Evolutionary conservation across 2,329 filamentous ascomycete species (phyloP), one percentile per base, ranked within the genome.

Genomic region (Trichoderma polysporum): DNA sequence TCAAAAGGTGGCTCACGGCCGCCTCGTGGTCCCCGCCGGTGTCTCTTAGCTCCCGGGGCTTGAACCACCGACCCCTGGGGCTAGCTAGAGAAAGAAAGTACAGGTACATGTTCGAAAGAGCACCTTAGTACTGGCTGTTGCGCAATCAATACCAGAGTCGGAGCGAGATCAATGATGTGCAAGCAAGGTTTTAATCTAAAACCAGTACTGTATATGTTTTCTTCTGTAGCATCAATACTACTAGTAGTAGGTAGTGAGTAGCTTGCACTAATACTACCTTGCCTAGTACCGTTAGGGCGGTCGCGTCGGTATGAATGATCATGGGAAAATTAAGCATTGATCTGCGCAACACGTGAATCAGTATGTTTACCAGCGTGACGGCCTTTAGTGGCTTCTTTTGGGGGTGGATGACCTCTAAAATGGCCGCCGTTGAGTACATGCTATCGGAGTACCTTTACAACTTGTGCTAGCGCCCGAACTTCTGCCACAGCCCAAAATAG

Each of bases 31-130:
- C 39, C 57, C 49, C 37, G 35, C 33, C 29, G 13, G 39, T 63
- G 35, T 53, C 31, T 50, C 33, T 67, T 67, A 67, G 65, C 41
- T 67, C 65, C 65, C 65, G 65, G 56, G 57, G 41, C 31, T 25
- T 33, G 52, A 25, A 57, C 45, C 27, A 19, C 37, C n/a, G 37
- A 61, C 65, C 65, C 65, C 65, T 67, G 65, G 58, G 56, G 65
- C 65, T 67, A 67, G 33, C n/a, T n/a, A n/a, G n/a, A n/a, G n/a
- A n/a, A n/a, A 27, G 15, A 39, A 52, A 49, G 59, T 52, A 53
- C 17, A 41, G n/a, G 47, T 62, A 52, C 47, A n/a, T 49, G 29
- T 3, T 49, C 27, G 12, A 17, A 13, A 15, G 15, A 19, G n/a
- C n/a, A n/a, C n/a, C n/a, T n/a, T n/a, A n/a, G n/a, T n/a, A n/a